Evolutionary conservation across 1,284 basidiomycete species (phyloP).

Genomic region (Ustilago sp.): DNA sequence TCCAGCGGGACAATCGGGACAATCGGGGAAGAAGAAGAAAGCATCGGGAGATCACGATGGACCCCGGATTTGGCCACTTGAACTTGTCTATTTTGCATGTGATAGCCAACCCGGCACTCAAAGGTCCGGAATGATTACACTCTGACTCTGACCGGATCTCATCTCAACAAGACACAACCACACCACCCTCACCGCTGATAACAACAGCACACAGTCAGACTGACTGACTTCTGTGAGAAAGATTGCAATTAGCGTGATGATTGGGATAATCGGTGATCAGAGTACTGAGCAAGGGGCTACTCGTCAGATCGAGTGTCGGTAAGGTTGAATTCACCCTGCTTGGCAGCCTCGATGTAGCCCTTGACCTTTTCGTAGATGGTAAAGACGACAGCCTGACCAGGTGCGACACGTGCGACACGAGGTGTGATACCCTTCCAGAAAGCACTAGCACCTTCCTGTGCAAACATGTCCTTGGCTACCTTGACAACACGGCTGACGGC

Average conservation of each 20-base stretch:
- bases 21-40: background rate
- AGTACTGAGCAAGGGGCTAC: conserved; percentile 17
- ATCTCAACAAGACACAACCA: background rate
- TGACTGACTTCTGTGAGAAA: background rate
- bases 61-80: background rate
- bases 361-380: conserved; percentile 71
- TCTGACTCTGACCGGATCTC: background rate
- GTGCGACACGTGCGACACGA: conserved; percentile 93
- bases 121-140: background rate
- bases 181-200: background rate
- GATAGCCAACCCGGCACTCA: background rate
- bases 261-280: background rate
- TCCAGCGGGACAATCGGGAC: background rate
- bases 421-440: conserved; percentile 92
- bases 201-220: background rate
- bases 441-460: conserved; percentile 84
- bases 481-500: conserved; percentile 79
- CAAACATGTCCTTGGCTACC: conserved; percentile 93
- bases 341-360: conserved; percentile 63
- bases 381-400: conserved; percentile 74
- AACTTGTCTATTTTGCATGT: background rate
- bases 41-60: background rate
- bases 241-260: conserved; percentile 11
- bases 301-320: conserved; percentile 61
- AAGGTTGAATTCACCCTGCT: conserved; percentile 60